Evolutionary conservation across 345 rosid genomes (phyloP).

Genomic region (Geranium rotundifolium): DNA sequence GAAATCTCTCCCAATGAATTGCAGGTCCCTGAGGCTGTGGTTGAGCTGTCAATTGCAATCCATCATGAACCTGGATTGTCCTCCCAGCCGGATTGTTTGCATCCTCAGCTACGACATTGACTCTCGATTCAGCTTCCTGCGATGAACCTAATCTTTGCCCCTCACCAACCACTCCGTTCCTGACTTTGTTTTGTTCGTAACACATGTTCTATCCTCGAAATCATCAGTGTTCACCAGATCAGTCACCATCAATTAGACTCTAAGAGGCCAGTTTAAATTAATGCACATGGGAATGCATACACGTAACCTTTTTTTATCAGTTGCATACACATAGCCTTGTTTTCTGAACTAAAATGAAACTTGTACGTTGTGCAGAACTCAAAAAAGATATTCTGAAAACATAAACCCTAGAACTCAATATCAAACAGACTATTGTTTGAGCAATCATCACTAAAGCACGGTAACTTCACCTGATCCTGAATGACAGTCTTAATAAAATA

Average conservation of each 20-base stretch:
- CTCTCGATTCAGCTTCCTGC: constrained; percentile 35
- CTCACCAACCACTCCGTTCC: constrained; percentile 25
- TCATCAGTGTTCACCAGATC: not conserved
- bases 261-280: constrained; percentile 16
- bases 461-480: not conserved
- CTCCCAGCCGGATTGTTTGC: constrained; percentile 16
- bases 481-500: not conserved
- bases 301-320: too few species aligned
- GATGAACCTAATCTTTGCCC: constrained; percentile 35
- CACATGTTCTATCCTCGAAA: constrained; percentile 23
- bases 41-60: not conserved
- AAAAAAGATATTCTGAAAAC: constrained; percentile 10
- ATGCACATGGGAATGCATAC: constrained; percentile 9
- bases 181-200: constrained; percentile 31
- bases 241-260: constrained; percentile 23
- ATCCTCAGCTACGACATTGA: constrained; percentile 16
- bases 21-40: not conserved
- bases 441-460: not conserved
- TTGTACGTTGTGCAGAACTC: constrained; percentile 6
- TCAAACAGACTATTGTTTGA: not conserved
- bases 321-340: too few species aligned
- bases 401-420: constrained; percentile 13
- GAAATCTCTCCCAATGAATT: constrained; percentile 74
- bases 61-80: constrained; percentile 10
- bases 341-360: constrained; percentile 12